These are phyloP conservation scores for Hanseniaspora singularis DNA, from an alignment of 805 yeast species.

Conservation along the genomic window DNA sequence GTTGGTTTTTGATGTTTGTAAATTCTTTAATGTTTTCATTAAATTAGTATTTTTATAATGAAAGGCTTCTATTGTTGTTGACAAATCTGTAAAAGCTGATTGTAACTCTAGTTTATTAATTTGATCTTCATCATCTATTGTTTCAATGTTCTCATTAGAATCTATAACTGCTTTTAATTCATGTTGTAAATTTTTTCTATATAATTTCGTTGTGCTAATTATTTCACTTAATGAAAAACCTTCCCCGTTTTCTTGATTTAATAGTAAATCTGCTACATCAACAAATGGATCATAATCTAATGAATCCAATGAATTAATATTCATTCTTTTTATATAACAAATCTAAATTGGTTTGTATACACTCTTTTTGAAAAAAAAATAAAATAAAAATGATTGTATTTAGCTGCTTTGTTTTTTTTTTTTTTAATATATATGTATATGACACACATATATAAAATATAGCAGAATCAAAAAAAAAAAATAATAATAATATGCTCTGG, in stretches of 20 bases:
- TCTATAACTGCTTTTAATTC: too few species aligned
- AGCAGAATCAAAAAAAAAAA: neutral
- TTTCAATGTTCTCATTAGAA: too few species aligned
- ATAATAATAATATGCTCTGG: conserved; percentile 26
- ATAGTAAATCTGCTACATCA: conserved; percentile 42
- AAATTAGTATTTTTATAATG: neutral
- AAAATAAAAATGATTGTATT: too few species aligned
- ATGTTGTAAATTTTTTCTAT: neutral
- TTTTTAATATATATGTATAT: too few species aligned
- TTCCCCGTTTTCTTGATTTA: conserved; percentile 38
- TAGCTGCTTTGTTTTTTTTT: too few species aligned
- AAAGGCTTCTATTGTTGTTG: neutral
- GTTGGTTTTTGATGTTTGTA: conserved; percentile 77
- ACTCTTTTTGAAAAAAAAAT: too few species aligned
- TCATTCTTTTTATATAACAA: neutral
- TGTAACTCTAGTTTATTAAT: too few species aligned
- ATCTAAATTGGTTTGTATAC: too few species aligned
- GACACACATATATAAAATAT: too few species aligned
- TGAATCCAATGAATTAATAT: conserved; percentile 24
- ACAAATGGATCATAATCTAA: conserved; percentile 40
- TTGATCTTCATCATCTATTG: too few species aligned
- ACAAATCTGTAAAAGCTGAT: neutral
- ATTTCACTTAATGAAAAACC: conserved; percentile 37
- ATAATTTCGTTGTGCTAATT: conserved; percentile 22
- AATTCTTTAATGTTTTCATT: conserved; percentile 45